Evolutionary conservation across 164 flowering plant genomes (phyloP).

Genomic region (Macadamia tetraphylla): DNA sequence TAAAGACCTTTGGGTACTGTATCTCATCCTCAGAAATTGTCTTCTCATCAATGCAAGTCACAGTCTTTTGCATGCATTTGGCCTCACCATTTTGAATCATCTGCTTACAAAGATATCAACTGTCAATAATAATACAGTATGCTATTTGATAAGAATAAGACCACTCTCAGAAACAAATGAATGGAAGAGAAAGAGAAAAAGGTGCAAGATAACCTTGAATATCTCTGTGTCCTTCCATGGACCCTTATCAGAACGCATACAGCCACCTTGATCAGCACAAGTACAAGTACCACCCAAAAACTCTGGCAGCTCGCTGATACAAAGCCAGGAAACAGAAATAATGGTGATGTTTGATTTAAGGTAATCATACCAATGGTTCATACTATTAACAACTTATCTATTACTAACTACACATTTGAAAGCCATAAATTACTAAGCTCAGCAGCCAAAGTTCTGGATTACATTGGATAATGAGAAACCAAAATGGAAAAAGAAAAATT

Average conservation of each 20-base stretch:
- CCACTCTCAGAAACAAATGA: background rate
- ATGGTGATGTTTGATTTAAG: background rate
- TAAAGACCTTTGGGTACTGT: constrained; percentile 37
- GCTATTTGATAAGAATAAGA: background rate
- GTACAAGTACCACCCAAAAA: constrained; percentile 87
- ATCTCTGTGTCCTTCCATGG: constrained; percentile 27
- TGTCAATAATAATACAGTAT: background rate
- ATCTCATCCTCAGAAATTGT: constrained; percentile 49
- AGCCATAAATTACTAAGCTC: no score
- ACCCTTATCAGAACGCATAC: constrained; percentile 51
- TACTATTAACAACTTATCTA: no score
- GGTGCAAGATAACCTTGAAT: constrained; percentile 11
- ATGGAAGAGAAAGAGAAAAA: background rate
- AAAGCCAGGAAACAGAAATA: constrained; percentile 3
- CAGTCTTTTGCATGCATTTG: constrained; percentile 37
- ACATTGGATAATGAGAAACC: background rate
- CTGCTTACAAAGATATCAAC: constrained; percentile 22
- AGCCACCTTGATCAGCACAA: constrained; percentile 82
- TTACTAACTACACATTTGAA: no score
- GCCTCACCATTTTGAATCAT: constrained; percentile 67
- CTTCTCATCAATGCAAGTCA: constrained; percentile 43
- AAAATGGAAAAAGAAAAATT: constrained; percentile 6
- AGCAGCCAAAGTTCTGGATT: background rate
- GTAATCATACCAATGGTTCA: background rate
- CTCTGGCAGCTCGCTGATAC: constrained; percentile 75